Conservation (phyloP, 2,329 filamentous ascomycete genomes). For the Cercospora brassicicola region DNA sequence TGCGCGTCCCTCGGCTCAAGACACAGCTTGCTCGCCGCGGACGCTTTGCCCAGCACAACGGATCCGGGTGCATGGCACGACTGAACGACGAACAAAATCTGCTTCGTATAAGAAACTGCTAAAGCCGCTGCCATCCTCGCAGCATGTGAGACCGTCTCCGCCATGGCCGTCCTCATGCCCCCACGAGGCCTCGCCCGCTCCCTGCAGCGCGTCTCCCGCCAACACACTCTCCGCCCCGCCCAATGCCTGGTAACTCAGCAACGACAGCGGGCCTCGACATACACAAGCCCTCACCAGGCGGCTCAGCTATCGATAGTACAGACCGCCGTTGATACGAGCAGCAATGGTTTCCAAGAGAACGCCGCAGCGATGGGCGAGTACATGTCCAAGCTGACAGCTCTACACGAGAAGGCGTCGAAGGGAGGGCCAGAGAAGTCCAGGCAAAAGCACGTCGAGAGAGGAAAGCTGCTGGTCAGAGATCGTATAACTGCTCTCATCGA, state of each 20-base stretch:
- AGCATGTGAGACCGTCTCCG: slow-evolving; percentile 9
- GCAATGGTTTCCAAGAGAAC: slow-evolving; percentile 80
- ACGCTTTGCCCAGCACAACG: not conserved
- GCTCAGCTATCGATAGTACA: slow-evolving; percentile 78
- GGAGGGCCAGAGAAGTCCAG: slow-evolving; percentile 80
- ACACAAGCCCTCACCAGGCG: slow-evolving; percentile 79
- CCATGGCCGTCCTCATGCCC: slow-evolving; percentile 23
- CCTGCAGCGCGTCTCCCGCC: slow-evolving; percentile 23
- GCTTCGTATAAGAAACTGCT: not conserved
- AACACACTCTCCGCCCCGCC: slow-evolving; percentile 11
- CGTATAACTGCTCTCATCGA: slow-evolving; percentile 85
- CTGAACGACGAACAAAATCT: not conserved
- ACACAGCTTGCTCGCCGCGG: not conserved
- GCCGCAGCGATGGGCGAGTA: slow-evolving; percentile 72
- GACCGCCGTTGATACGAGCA: slow-evolving; percentile 72
- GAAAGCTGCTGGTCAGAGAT: slow-evolving; percentile 93
- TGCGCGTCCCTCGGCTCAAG: slow-evolving; percentile 10
- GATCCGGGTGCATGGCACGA: not conserved
- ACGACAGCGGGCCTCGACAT: slow-evolving; percentile 63
- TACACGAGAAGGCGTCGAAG: slow-evolving; percentile 65
- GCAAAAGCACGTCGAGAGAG: slow-evolving; percentile 80
- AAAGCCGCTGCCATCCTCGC: slow-evolving; percentile 10
- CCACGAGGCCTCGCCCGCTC: slow-evolving; percentile 20
- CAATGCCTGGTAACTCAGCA: slow-evolving; percentile 22
- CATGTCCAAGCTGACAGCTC: slow-evolving; percentile 64